phyloP scores from a whole-genome alignment of 164 flowering plant genomes.

The Aristolochia fimbriata region DNA sequence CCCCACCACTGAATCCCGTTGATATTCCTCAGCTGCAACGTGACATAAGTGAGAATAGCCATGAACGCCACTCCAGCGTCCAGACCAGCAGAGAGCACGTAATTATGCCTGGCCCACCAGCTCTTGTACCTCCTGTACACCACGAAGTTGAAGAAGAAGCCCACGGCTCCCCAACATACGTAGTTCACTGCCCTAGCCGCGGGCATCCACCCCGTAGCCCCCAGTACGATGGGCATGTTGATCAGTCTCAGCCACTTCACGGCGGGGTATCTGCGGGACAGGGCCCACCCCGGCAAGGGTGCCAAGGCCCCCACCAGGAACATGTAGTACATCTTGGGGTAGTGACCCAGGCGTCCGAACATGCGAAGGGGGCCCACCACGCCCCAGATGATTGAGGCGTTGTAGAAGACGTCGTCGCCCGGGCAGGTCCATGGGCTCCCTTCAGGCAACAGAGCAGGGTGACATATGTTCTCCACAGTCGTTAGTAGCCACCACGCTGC shows the following conservation, averaged over 20 bases:
- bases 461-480: conserved; percentile 32
- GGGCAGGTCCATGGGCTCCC: conserved; percentile 60
- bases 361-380: conserved; percentile 38
- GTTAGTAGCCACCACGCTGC: conserved; percentile 57
- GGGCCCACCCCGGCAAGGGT: conserved; percentile 39
- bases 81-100: conserved; percentile 53
- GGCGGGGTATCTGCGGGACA: conserved; percentile 30
- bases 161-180: conserved; percentile 40
- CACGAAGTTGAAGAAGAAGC: conserved; percentile 40
- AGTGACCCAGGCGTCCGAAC: conserved; percentile 32
- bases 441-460: conserved; percentile 19
- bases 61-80: conserved; percentile 67
- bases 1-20: conserved; percentile 61
- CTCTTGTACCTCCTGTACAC: conserved; percentile 34
- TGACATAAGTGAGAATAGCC: conserved; percentile 30
- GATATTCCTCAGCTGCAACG: conserved; percentile 25
- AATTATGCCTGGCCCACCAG: conserved; percentile 79
- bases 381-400: conserved; percentile 45
- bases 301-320: conserved; percentile 38
- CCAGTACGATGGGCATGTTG: conserved; percentile 51
- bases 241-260: conserved; percentile 45
- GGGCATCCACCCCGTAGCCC: conserved; percentile 31
- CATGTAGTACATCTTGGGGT: conserved; percentile 27
- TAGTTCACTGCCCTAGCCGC: conserved; percentile 46
- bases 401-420: conserved; percentile 36